phyloP scores from a whole-genome alignment of 2,329 filamentous ascomycete species.

The Cordyceps fumosorosea region DNA sequence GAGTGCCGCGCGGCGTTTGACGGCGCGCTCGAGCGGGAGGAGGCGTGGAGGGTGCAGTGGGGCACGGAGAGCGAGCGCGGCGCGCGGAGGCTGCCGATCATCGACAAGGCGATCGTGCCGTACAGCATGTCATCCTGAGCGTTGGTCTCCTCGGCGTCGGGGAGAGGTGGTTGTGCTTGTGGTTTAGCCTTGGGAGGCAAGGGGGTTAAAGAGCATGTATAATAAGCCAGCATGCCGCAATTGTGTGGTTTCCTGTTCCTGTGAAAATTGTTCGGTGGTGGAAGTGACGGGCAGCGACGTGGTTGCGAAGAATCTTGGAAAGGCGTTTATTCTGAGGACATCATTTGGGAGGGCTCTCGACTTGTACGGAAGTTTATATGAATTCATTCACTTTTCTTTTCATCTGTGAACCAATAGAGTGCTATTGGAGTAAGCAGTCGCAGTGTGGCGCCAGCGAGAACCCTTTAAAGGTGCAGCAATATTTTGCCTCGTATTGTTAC shows the following conservation, averaged over 20 bases:
- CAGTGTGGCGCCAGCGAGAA: neutral
- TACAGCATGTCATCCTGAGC: slow-evolving; percentile 38
- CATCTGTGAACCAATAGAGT: neutral
- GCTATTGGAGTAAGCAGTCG: neutral
- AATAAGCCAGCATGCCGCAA: neutral
- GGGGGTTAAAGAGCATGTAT: neutral
- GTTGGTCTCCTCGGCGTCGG: neutral
- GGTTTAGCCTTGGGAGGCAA: neutral
- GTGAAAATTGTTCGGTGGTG: neutral
- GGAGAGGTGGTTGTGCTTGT: neutral
- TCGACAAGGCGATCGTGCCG: slow-evolving; percentile 59
- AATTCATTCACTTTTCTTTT: neutral
- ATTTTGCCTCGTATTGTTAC: slow-evolving; percentile 8
- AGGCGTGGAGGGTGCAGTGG: slow-evolving; percentile 70
- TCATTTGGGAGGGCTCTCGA: neutral
- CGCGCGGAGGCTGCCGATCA: slow-evolving; percentile 45
- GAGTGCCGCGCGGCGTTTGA: slow-evolving; percentile 71
- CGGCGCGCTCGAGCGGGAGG: slow-evolving; percentile 56
- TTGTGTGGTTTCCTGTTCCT: neutral
- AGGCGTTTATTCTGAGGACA: slow-evolving; percentile 9
- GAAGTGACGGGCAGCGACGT: neutral
- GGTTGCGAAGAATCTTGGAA: slow-evolving; percentile 15
- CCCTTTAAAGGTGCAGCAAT: neutral
- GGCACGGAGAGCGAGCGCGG: slow-evolving; percentile 56
- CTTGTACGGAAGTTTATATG: neutral